Conservation (phyloP, 2,329 filamentous ascomycete species). For the Ophiocordyceps robertsii region DNA sequence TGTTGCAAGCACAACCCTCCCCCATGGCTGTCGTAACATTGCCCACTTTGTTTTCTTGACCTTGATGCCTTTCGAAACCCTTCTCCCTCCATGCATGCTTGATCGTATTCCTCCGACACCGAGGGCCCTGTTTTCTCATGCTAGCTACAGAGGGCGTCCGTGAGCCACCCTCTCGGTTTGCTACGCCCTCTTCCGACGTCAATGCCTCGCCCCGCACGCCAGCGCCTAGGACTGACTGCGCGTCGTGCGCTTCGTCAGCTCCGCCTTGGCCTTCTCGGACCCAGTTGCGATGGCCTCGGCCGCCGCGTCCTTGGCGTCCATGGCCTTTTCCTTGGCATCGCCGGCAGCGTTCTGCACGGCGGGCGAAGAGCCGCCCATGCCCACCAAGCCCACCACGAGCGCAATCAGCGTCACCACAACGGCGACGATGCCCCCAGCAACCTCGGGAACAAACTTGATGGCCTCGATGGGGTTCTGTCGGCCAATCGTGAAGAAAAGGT, state of each 20-base stretch:
- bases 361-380: slow-evolving; percentile 51
- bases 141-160: neutral
- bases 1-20: no score
- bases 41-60: no score
- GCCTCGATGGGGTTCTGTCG: slow-evolving; percentile 74
- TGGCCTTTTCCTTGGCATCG: slow-evolving; percentile 55
- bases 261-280: slow-evolving; percentile 63
- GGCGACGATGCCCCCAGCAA: slow-evolving; percentile 67
- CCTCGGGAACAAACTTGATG: slow-evolving; percentile 80
- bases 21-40: no score
- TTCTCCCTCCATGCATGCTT: no score
- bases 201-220: neutral
- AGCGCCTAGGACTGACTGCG: slow-evolving; percentile 37
- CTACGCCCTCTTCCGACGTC: neutral
- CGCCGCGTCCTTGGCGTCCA: slow-evolving; percentile 56
- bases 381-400: slow-evolving; percentile 53
- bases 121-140: neutral
- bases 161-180: neutral
- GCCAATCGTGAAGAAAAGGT: slow-evolving; percentile 76
- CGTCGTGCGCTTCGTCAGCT: slow-evolving; percentile 48
- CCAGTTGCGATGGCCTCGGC: slow-evolving; percentile 44
- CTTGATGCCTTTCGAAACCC: no score
- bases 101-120: neutral
- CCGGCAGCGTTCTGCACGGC: slow-evolving; percentile 59
- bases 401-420: slow-evolving; percentile 57